These are phyloP conservation scores for Aspergillus tanneri DNA, from an alignment of 2,329 filamentous ascomycete species.

Conservation along the genomic window DNA sequence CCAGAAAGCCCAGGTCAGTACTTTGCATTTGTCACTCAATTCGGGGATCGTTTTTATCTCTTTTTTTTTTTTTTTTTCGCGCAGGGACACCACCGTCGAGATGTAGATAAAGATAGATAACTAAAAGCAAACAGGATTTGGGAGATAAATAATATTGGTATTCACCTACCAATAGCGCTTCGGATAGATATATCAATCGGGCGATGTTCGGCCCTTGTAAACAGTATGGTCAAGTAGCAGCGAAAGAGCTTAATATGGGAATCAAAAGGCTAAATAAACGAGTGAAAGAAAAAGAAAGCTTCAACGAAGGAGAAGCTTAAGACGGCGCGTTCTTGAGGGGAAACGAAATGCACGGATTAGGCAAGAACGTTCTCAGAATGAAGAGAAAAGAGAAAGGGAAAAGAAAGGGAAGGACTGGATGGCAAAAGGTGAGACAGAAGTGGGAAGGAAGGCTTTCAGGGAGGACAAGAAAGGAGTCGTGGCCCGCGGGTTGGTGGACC, in stretches of 20 bases:
- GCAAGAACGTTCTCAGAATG: constrained; percentile 31
- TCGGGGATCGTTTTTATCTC: no score
- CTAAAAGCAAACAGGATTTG: neutral
- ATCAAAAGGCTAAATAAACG: constrained; percentile 29
- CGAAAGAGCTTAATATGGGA: constrained; percentile 11
- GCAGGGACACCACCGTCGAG: neutral
- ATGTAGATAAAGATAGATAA: neutral
- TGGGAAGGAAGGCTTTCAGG: constrained; percentile 23
- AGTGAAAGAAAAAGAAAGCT: constrained; percentile 33
- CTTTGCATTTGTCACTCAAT: neutral
- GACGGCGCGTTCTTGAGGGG: constrained; percentile 16
- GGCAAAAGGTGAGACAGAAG: constrained; percentile 16
- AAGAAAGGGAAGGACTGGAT: constrained; percentile 22
- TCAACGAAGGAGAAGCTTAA: constrained; percentile 36
- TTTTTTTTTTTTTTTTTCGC: neutral
- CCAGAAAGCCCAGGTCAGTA: neutral
- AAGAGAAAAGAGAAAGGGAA: constrained; percentile 42
- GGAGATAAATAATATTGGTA: neutral
- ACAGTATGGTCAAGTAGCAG: constrained; percentile 10
- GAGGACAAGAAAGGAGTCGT: constrained; percentile 33
- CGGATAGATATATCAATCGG: constrained; percentile 11
- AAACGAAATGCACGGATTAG: constrained; percentile 30
- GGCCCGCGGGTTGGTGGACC: constrained; percentile 26
- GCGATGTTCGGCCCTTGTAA: constrained; percentile 14
- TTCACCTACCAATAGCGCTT: constrained; percentile 18